A percentile compares a stretch with the other conserved stretches of the same genome.
Conservation (phyloP, 345 rosid genomes). For the Cardamine resedifolia region DNA sequence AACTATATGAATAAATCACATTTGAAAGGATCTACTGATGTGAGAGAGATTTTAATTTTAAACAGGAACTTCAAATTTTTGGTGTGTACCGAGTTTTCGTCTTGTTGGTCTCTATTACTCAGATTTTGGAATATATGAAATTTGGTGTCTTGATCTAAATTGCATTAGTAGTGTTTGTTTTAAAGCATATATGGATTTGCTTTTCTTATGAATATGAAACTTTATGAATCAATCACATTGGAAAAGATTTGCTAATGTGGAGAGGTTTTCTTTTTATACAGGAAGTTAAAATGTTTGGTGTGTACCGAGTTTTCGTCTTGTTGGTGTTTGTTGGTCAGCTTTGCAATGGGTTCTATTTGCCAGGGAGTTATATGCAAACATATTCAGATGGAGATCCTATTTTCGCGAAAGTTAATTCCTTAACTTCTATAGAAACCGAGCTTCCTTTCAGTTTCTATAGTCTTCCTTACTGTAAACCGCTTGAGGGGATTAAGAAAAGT, state of each 20-base stretch:
- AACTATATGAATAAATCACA: background rate
- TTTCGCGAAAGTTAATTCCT: slow-evolving; percentile 74
- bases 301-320: slow-evolving; percentile 43
- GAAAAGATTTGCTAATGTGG: slow-evolving; percentile 1
- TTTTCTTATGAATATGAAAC: background rate
- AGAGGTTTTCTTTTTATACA: slow-evolving; percentile 8
- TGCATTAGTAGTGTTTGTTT: background rate
- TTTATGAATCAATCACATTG: background rate
- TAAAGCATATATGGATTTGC: background rate
- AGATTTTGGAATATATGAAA: slow-evolving; percentile 19
- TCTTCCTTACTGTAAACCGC: slow-evolving; percentile 75
- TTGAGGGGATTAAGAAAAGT: slow-evolving; percentile 60
- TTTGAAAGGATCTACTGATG: background rate
- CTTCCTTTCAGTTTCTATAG: slow-evolving; percentile 83
- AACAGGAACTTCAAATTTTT: slow-evolving; percentile 35
- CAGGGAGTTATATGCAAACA: slow-evolving; percentile 88
- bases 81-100: slow-evolving; percentile 41
- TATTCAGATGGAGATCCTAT: slow-evolving; percentile 52
- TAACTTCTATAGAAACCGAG: slow-evolving; percentile 89
- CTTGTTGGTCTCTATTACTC: slow-evolving; percentile 41
- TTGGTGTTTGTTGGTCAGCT: slow-evolving; percentile 42
- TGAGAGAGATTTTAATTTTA: background rate
- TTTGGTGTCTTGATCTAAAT: background rate
- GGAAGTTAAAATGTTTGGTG: slow-evolving; percentile 38
- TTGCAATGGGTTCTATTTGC: slow-evolving; percentile 75